Base-by-base conservation (phyloP, 768 basidiomycete species). In the Pulveroboletus ravenelii region DNA sequence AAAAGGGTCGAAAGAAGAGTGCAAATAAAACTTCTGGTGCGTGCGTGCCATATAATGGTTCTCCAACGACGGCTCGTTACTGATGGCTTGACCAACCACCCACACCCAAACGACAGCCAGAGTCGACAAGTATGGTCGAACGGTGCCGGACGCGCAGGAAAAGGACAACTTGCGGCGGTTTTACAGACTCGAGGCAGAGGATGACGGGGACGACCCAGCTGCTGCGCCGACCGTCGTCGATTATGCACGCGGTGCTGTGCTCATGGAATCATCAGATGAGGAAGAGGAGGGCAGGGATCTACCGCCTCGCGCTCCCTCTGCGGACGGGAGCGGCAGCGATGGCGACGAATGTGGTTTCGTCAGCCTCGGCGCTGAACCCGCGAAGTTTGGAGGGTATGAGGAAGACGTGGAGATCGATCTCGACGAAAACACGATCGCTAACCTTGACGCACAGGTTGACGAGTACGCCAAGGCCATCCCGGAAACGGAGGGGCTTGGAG, bases 101-200 rank as follows among this genome's bases (percentile, higher is more conserved):
- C 18, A n/a, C 13, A 23, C 27, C 13, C 13, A 38, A 2, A 18
- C 20, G 4, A 43, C 66, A 80, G 80, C 73, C 17, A 78, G 75
- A 41, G 89, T 93, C 44, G 93, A 96, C 74, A 95, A 94, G 70
- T 94, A 93, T 67, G 93, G 93, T 30, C 81, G 93, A 47, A 72
- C 74, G 12, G 61, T 93, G 7, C 77, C 85, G 18, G 72, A 71
- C n/a, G 78, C 76, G 6, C 83, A 87, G 43, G 86, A 91, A 46
- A 74, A 78, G 47, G 91, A 93, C 50, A 81, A 84, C 58, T 66
- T 96, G 37, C 80, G 80, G 51, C 79, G 84, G 44, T 94, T 89
- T 69, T 95, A 95, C 65, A 86, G 81, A 27, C 73, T 93, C 14
- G 80, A 81, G 47, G 68, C 69, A 20, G 58, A 69, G 2, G 57